Base-by-base conservation (phyloP, 176 grass and related monocot species). In the Pontederia paniculata region DNA sequence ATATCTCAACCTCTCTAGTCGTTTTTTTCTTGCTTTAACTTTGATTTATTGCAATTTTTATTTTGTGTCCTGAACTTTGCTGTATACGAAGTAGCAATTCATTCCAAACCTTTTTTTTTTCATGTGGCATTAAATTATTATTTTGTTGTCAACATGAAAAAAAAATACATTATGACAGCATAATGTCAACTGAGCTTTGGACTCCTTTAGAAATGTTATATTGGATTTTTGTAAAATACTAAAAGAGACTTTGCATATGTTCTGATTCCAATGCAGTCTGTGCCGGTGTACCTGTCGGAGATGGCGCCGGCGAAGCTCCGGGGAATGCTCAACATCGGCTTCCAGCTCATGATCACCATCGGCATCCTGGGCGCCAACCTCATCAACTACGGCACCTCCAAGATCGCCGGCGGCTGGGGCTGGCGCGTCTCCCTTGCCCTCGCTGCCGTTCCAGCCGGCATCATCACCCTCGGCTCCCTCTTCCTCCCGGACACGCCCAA, bases 401-500 rank as follows among this genome's bases (percentile, higher is more conserved):
- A 65, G 47, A 65, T 65, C 62, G 2, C 49, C 22, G 62, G 47
- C 9, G 16, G 62, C 21, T 51, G 62, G 47, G 62, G 62, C 0
- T 65, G 62, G 62, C 62, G 62, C 10, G 47, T 65, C 14, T 17
- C 46, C 21, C 62, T 65, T 13, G 62, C 16, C 3, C 62, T 65
- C 8, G 62, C 62, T 8, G 62, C 62, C 47, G 62, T 65, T 9
- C 62, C 62, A 0, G 62, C 62, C 0, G 46, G 11, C 47, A 51
- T 65, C 62, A 48, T 65, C 62, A 13, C 62, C 20, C 0, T 65
- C 10, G 62, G 62, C 47, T 12, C 62, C 3, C 16, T 65, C 1
- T 65, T 65, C 23, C 23, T 65, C 47, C 62, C 62, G 9, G 62
- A 65, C 62, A 65, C 62, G 0, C 62, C 62, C 47, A 65, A 65